A percentile compares a stretch with the other conserved stretches of the same genome.
These are phyloP conservation scores for Arthroderma uncinatum DNA, from an alignment of 2,329 filamentous ascomycete species.

Conservation along the genomic window DNA sequence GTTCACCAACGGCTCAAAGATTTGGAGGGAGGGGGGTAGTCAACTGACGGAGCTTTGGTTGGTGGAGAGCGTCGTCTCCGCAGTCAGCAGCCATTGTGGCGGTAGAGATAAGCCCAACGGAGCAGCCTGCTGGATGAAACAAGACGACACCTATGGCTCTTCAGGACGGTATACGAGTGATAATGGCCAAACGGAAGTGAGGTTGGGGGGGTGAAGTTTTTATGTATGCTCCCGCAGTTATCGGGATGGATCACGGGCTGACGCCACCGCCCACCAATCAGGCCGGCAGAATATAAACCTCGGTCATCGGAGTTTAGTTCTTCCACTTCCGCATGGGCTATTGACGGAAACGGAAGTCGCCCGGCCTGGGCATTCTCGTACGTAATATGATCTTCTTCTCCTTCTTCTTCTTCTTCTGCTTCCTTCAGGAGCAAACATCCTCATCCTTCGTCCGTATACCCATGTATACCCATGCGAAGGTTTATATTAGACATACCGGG, in stretches of 20 bases:
- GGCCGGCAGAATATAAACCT: background rate
- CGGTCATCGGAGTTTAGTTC: background rate
- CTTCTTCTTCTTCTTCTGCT: too few relatives aligned
- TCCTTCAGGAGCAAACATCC: too few relatives aligned
- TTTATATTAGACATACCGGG: too few relatives aligned
- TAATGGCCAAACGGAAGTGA: background rate
- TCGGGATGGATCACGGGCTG: background rate
- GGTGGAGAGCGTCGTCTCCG: slow-evolving; percentile 4
- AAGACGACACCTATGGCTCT: background rate
- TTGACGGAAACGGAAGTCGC: background rate
- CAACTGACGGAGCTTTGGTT: slow-evolving; percentile 13
- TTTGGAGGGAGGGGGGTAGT: background rate
- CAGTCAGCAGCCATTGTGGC: slow-evolving; percentile 8
- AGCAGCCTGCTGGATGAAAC: background rate
- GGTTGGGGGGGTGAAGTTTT: background rate
- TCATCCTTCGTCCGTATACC: too few relatives aligned
- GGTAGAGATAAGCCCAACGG: background rate
- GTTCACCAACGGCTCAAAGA: slow-evolving; percentile 17
- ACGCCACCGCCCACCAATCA: slow-evolving; percentile 4
- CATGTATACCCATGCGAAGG: too few relatives aligned
- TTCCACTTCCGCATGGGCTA: background rate
- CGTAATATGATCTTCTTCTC: background rate
- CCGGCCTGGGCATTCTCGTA: background rate
- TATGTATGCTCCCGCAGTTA: background rate
- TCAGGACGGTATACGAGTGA: background rate